Percentiles rank a stretch among this genome's conserved stretches.
Evolutionary conservation across 2,329 filamentous ascomycete genomes (phyloP).

Genomic region (Verticillium tricorpus): DNA sequence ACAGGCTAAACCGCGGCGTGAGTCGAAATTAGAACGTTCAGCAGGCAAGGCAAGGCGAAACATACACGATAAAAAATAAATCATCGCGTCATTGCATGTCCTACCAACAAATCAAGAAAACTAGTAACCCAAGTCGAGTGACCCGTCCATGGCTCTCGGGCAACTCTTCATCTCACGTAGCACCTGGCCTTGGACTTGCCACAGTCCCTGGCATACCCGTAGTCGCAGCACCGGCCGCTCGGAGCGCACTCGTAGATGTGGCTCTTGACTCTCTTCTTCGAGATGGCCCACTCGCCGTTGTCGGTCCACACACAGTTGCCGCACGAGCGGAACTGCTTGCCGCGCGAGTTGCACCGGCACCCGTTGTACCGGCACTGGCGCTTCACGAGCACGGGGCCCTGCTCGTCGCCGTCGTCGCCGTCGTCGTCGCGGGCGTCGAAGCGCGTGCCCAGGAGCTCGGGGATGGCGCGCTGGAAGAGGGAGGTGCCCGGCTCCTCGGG

Average conservation of each 20-base stretch:
- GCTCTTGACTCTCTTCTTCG: slow-evolving; percentile 13
- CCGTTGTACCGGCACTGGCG: slow-evolving; percentile 10
- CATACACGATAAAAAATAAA: too few species aligned
- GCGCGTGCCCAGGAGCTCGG: neutral
- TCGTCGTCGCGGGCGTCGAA: neutral
- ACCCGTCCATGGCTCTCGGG: too few species aligned
- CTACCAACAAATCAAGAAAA: too few species aligned
- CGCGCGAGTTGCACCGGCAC: slow-evolving; percentile 18
- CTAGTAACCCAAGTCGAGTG: too few species aligned
- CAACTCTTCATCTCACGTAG: neutral
- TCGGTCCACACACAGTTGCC: slow-evolving; percentile 17
- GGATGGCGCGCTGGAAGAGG: neutral
- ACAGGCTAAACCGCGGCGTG: too few species aligned
- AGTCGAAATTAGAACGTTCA: too few species aligned
- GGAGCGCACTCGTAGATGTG: slow-evolving; percentile 20
- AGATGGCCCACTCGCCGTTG: slow-evolving; percentile 12
- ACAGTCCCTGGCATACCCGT: slow-evolving; percentile 16
- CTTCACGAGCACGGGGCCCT: neutral
- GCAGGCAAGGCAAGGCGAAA: too few species aligned
- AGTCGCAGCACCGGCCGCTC: slow-evolving; percentile 16
- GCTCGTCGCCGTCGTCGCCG: neutral
- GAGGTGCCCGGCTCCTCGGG: neutral
- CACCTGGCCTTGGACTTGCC: slow-evolving; percentile 7
- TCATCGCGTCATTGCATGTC: too few species aligned
- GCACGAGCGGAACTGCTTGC: slow-evolving; percentile 17